These are phyloP conservation scores for Pythium phragmitis DNA, from an alignment of 352 stramenopile genomes.

Conservation along the genomic window DNA sequence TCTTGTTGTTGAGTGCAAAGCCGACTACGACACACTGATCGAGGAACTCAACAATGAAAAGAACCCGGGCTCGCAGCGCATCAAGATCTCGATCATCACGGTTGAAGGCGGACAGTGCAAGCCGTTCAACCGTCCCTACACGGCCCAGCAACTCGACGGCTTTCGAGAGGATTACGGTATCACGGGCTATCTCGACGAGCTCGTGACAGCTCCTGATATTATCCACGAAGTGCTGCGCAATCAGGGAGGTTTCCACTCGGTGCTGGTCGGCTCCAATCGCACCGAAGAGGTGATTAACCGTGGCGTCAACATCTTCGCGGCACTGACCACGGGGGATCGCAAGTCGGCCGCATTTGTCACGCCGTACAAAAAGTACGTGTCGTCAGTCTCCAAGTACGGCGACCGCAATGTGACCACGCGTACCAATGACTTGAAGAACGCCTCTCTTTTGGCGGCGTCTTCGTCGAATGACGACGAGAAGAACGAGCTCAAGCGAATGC, in stretches of 20 bases:
- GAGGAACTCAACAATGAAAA: conserved; percentile 53
- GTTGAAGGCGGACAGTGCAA: conserved; percentile 62
- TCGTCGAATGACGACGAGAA: conserved; percentile 82
- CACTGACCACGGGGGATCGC: conserved; percentile 51
- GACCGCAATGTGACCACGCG: conserved; percentile 82
- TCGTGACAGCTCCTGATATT: conserved; percentile 79
- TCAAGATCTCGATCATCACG: conserved; percentile 70
- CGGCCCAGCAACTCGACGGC: conserved; percentile 45
- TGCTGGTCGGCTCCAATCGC: conserved; percentile 66
- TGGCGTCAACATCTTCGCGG: conserved; percentile 60
- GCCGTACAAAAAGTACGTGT: conserved; percentile 86
- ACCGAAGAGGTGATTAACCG: conserved; percentile 82
- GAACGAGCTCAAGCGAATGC: conserved; percentile 46
- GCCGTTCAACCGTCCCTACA: conserved; percentile 57
- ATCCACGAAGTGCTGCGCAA: conserved; percentile 76
- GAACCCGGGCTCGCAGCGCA: conserved; percentile 28
- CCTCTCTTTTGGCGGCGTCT: conserved; percentile 60
- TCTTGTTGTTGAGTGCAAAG: conserved; percentile 74
- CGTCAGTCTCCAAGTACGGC: conserved; percentile 85
- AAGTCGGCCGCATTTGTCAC: conserved; percentile 71
- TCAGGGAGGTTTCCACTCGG: conserved; percentile 73
- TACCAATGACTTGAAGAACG: conserved; percentile 76
- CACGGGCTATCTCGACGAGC: conserved; percentile 75
- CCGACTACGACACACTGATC: conserved; percentile 82
- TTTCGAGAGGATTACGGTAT: conserved; percentile 64